These are phyloP conservation scores for Aegilops umbellulata DNA, from an alignment of 176 grass and related monocot species.

Conservation along the genomic window DNA sequence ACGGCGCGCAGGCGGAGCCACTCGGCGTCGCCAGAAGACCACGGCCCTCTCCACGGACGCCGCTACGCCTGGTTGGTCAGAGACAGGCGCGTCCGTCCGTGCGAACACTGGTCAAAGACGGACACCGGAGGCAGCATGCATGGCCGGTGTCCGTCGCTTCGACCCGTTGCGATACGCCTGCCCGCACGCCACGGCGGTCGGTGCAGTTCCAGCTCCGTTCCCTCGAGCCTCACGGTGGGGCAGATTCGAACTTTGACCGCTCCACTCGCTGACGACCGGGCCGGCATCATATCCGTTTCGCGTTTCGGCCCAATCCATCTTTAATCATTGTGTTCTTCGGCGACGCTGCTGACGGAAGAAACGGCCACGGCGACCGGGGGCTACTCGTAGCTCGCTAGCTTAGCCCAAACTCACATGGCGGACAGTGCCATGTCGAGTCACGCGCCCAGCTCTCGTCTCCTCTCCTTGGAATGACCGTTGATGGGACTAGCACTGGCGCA, in stretches of 20 bases:
- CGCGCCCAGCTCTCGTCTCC: not conserved
- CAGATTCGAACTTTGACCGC: conserved; percentile 22
- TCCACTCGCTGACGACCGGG: not conserved
- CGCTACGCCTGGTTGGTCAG: conserved; percentile 9
- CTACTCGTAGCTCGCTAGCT: not conserved
- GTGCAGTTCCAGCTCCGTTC: not conserved
- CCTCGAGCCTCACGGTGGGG: not conserved
- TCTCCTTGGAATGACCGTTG: not conserved
- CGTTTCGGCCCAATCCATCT: not conserved
- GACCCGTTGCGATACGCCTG: not conserved
- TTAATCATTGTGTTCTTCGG: conserved; percentile 28
- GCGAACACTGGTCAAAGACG: not conserved
- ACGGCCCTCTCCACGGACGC: conserved; percentile 16
- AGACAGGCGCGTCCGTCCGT: not conserved
- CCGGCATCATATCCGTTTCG: not conserved
- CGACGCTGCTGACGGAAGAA: not conserved
- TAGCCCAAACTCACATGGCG: conserved; percentile 33
- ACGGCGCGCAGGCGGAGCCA: not conserved
- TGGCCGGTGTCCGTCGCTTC: no score
- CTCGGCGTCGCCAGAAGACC: not conserved
- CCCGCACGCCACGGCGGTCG: not conserved
- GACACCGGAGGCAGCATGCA: not conserved
- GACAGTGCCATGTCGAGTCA: not conserved
- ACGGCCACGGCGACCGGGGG: not conserved
- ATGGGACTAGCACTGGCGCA: not conserved